These are phyloP conservation scores for Fragilariopsis cylindrus DNA, from an alignment of 108 stramenopile species.

Conservation along the genomic window DNA sequence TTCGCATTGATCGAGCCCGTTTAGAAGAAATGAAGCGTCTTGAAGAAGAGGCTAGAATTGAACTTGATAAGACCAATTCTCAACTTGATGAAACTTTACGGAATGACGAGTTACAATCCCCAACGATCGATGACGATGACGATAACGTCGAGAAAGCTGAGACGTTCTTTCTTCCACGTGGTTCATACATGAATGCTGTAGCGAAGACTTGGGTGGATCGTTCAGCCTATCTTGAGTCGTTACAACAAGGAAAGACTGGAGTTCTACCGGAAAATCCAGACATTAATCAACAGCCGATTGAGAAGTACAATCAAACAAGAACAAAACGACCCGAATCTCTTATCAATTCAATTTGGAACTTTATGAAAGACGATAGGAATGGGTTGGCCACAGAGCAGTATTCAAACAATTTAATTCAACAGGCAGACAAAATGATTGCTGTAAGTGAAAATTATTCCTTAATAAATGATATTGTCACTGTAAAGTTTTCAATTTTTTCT, in stretches of 20 bases:
- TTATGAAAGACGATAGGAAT: background rate
- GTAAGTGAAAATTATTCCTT: background rate
- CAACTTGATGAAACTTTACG: background rate
- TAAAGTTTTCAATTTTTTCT: background rate
- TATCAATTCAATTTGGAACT: constrained; percentile 14
- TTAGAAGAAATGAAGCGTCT: constrained; percentile 2
- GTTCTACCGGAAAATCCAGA: background rate
- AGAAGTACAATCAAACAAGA: constrained; percentile 2
- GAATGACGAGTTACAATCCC: background rate
- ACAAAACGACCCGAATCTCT: constrained; percentile 10
- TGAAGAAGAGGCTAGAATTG: constrained; percentile 6
- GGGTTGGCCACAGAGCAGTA: background rate
- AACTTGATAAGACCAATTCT: background rate
- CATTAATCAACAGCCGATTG: background rate
- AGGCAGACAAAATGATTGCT: constrained; percentile 13
- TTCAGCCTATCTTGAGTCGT: constrained; percentile 15
- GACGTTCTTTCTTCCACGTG: background rate
- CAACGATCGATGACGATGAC: no score
- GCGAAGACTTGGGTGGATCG: constrained; percentile 21
- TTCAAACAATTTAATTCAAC: constrained; percentile 1
- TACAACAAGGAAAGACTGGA: constrained; percentile 13
- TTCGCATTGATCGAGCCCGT: background rate
- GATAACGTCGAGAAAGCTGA: background rate
- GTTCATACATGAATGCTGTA: constrained; percentile 24
- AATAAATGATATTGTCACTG: background rate